Conservation (phyloP, 2,329 filamentous ascomycete species). For the Sporothrix pallida region DNA sequence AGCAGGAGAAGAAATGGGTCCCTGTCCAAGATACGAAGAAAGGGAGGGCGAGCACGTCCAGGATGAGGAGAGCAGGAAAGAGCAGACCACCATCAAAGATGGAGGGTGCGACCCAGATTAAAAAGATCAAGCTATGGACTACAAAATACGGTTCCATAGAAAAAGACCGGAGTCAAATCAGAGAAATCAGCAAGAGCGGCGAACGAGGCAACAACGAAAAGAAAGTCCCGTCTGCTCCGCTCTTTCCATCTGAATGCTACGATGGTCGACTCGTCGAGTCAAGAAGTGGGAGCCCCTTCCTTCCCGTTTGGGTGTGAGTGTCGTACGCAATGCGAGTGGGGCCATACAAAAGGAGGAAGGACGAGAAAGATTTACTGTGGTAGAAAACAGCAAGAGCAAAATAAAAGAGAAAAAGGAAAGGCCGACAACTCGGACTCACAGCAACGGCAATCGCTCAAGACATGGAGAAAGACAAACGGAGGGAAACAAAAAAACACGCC, state of each 20-base stretch:
- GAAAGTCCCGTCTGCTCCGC: conserved; percentile 13
- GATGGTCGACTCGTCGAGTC: background rate
- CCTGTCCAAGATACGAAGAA: conserved; percentile 23
- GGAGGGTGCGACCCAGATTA: background rate
- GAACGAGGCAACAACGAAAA: background rate
- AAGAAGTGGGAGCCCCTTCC: conserved; percentile 8
- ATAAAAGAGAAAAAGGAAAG: too few relatives aligned
- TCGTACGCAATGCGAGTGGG: conserved; percentile 26
- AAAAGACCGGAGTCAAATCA: conserved; percentile 17
- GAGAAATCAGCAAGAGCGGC: background rate
- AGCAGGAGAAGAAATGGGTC: conserved; percentile 25
- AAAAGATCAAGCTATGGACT: background rate
- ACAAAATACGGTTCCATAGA: background rate
- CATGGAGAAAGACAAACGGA: background rate
- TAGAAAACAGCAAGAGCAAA: too few relatives aligned
- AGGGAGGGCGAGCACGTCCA: background rate
- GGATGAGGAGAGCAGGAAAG: background rate
- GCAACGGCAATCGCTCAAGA: background rate
- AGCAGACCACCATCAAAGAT: background rate
- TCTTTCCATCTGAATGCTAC: conserved; percentile 23
- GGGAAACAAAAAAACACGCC: background rate
- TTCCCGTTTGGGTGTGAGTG: conserved; percentile 16
- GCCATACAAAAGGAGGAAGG: background rate
- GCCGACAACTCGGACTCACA: too few relatives aligned
- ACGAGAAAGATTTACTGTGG: background rate